Percentiles rank a stretch among this genome's conserved stretches.
Conservation (phyloP, 2,329 filamentous ascomycete species). For the Talaromyces albobiverticillius region DNA sequence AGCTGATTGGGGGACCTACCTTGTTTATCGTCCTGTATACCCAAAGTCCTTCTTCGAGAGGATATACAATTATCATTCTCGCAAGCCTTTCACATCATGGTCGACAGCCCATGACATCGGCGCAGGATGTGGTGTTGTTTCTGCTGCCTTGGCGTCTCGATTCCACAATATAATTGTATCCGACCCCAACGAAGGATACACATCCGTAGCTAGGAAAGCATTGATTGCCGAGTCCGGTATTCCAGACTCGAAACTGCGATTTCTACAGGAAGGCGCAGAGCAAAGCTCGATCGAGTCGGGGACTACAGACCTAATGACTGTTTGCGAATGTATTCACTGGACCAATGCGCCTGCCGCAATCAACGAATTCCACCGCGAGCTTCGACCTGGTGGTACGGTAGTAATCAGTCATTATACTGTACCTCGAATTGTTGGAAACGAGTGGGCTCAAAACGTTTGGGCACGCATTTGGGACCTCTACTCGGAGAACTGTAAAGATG, state of each 20-base stretch:
- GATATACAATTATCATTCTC: not conserved
- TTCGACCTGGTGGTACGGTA: not conserved
- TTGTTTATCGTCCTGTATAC: not conserved
- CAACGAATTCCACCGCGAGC: not conserved
- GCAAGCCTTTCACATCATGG: not conserved
- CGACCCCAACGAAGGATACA: not conserved
- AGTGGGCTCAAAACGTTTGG: not conserved
- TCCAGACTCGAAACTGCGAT: not conserved
- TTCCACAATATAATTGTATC: not conserved
- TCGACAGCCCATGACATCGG: not conserved
- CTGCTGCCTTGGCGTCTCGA: not conserved
- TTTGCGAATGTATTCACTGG: not conserved
- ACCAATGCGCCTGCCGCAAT: not conserved
- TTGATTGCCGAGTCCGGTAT: not conserved
- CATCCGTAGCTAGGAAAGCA: not conserved
- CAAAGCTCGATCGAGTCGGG: not conserved
- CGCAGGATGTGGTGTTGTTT: not conserved
- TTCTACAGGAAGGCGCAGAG: not conserved
- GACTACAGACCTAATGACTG: not conserved
- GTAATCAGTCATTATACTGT: not conserved
- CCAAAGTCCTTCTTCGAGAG: not conserved
- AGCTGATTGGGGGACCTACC: not conserved
- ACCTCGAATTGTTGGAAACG: not conserved
- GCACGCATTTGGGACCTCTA: not conserved
- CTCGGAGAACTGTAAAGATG: not conserved